Evolutionary conservation across 2,329 filamentous ascomycete species (phyloP).

Genomic region (Endoconidiophora laricicola): DNA sequence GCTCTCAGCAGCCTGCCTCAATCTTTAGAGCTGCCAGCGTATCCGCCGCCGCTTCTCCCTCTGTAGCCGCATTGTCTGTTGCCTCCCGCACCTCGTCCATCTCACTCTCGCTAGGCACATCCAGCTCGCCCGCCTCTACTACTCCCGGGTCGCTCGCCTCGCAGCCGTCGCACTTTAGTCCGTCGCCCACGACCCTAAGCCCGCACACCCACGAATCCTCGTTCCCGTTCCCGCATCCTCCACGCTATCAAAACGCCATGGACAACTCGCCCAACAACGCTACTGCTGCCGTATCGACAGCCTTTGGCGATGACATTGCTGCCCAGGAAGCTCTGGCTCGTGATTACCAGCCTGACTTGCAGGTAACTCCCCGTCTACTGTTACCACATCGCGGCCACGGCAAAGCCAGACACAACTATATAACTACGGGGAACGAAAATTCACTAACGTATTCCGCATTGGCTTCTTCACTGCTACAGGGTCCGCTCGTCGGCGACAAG

Average conservation of each 20-base stretch:
- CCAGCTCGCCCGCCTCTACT: not conserved
- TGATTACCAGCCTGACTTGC: conserved; percentile 39
- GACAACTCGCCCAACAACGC: conserved; percentile 16
- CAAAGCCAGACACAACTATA: not conserved
- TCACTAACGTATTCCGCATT: conserved; percentile 13
- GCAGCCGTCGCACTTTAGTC: conserved; percentile 5
- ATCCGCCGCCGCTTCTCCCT: not conserved
- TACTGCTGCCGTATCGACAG: conserved; percentile 8
- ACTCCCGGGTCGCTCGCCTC: not conserved
- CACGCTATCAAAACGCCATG: conserved; percentile 21
- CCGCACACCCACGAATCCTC: not conserved
- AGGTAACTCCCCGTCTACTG: conserved; percentile 25
- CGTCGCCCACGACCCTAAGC: conserved; percentile 1
- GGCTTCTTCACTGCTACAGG: conserved; percentile 32
- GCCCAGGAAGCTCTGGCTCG: conserved; percentile 45
- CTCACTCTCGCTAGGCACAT: not conserved
- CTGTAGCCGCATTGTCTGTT: conserved; percentile 7
- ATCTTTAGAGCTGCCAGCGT: not conserved
- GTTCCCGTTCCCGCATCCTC: conserved; percentile 3
- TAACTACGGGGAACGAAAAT: no score
- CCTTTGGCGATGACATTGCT: conserved; percentile 26
- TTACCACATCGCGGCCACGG: not conserved
- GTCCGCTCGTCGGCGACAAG: conserved; percentile 65
- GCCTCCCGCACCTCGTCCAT: conserved; percentile 1
- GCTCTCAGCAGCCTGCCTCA: not conserved